Evolutionary conservation across 2,329 filamentous ascomycete genomes (phyloP).

Genomic region (Chrysoporthe deuterocubensis): DNA sequence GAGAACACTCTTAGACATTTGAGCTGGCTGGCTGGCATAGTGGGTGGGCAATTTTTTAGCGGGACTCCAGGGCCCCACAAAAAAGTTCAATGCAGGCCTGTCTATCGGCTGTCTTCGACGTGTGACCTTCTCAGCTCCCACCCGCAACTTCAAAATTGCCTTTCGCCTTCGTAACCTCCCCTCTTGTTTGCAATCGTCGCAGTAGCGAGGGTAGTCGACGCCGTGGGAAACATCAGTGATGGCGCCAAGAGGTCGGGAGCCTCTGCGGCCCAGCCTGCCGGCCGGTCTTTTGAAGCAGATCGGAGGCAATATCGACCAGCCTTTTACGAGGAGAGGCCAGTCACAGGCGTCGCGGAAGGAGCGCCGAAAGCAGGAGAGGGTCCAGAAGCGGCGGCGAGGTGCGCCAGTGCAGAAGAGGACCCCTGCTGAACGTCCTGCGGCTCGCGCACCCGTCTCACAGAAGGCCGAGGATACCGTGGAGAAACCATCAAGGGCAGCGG

Average conservation of each 20-base stretch:
- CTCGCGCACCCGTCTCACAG: not conserved
- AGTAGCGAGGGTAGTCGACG: not conserved
- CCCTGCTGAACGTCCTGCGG: not conserved
- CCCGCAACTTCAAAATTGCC: not conserved
- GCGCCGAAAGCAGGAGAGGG: slow-evolving; percentile 67
- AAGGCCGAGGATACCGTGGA: not conserved
- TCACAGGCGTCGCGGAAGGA: slow-evolving; percentile 57
- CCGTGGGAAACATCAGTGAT: not conserved
- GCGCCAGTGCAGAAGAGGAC: slow-evolving; percentile 29
- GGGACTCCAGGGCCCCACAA: not conserved
- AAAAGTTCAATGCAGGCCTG: slow-evolving; percentile 12
- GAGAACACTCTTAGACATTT: not conserved
- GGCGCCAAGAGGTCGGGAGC: slow-evolving; percentile 19
- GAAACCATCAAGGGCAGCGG: not conserved
- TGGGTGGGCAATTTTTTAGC: slow-evolving; percentile 3
- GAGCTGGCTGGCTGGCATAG: not conserved
- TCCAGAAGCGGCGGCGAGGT: slow-evolving; percentile 53
- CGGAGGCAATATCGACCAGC: slow-evolving; percentile 32
- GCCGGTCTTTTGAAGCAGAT: slow-evolving; percentile 49
- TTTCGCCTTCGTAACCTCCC: no score
- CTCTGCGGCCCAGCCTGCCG: slow-evolving; percentile 44
- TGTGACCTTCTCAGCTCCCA: not conserved
- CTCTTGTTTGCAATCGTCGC: not conserved
- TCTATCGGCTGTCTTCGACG: not conserved
- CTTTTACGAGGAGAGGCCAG: slow-evolving; percentile 28